Percentiles rank a stretch among this genome's conserved stretches.
phyloP scores from a whole-genome alignment of 768 basidiomycete genomes.

The Kwoniella shandongensis region DNA sequence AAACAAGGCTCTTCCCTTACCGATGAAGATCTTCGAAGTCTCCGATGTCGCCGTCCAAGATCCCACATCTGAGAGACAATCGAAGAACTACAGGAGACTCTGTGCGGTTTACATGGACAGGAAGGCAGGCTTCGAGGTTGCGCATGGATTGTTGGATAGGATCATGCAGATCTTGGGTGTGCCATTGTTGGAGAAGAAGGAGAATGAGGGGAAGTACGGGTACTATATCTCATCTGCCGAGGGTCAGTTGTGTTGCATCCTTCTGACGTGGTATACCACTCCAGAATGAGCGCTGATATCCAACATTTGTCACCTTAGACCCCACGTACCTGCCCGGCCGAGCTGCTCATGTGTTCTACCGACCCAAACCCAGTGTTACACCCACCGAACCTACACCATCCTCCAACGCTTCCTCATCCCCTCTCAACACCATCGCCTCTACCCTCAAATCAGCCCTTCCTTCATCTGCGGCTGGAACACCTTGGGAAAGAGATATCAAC shows the following conservation, averaged over 20 bases:
- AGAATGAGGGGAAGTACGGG: constrained; percentile 59
- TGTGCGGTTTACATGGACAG: constrained; percentile 95
- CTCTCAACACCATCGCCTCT: constrained; percentile 54
- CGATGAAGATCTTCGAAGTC: constrained; percentile 89
- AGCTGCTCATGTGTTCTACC: constrained; percentile 87
- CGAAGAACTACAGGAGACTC: constrained; percentile 78
- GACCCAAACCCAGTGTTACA: constrained; percentile 54
- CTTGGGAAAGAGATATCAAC: constrained; percentile 60
- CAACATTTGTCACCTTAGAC: too few species aligned
- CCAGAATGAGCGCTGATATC: too few species aligned
- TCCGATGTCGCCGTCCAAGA: constrained; percentile 94
- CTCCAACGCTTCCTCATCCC: constrained; percentile 24
- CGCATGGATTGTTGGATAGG: constrained; percentile 90
- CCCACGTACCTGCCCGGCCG: constrained; percentile 92
- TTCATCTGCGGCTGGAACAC: constrained; percentile 29
- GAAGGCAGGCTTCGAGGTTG: constrained; percentile 93
- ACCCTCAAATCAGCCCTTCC: constrained; percentile 58
- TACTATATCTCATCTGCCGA: constrained; percentile 87
- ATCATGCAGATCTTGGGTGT: constrained; percentile 96
- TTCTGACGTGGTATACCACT: neutral
- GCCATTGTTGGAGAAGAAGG: constrained; percentile 65
- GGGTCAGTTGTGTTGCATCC: constrained; percentile 59
- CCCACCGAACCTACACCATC: constrained; percentile 34
- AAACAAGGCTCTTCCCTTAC: constrained; percentile 88
- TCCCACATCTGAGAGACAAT: constrained; percentile 60